Evolutionary conservation across 1,284 basidiomycete genomes (phyloP).

Genomic region (Ustilago hordei): DNA sequence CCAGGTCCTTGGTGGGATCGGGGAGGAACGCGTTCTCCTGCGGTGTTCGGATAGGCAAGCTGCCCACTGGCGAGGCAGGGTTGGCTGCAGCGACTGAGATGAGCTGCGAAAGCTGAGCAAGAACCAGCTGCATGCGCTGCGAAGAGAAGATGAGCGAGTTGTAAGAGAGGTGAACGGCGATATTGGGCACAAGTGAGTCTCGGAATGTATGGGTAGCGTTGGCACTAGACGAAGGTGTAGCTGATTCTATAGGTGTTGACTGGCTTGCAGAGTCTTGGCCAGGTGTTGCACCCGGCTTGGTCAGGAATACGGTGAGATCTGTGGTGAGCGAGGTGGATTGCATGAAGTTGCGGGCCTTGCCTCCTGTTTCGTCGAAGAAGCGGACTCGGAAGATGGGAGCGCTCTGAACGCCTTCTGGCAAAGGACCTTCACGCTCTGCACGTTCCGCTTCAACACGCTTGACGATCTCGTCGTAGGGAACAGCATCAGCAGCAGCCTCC

Average conservation of each 20-base stretch:
- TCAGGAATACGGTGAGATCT: constrained; percentile 83
- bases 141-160: constrained; percentile 94
- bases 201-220: constrained; percentile 37
- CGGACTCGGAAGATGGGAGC: constrained; percentile 86
- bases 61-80: constrained; percentile 68
- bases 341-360: constrained; percentile 71
- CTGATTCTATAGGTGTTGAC: constrained; percentile 18
- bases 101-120: constrained; percentile 87
- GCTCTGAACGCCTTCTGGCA: constrained; percentile 49
- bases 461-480: constrained; percentile 86
- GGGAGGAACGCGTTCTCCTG: constrained; percentile 80
- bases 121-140: constrained; percentile 79
- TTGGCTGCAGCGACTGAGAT: constrained; percentile 78
- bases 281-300: constrained; percentile 54
- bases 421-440: constrained; percentile 46
- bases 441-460: constrained; percentile 70
- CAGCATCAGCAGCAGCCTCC: constrained; percentile 84
- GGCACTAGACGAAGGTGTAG: constrained; percentile 15
- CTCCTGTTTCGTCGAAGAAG: constrained; percentile 92
- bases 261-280: constrained; percentile 35
- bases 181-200: constrained; percentile 73
- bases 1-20: constrained; percentile 87
- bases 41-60: constrained; percentile 71
- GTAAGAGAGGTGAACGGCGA: constrained; percentile 87
- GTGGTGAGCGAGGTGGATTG: constrained; percentile 78